A percentile compares a stretch with the other conserved stretches of the same genome.
phyloP scores from a whole-genome alignment of 2,329 filamentous ascomycete species.

The Bipolaris victoriae region DNA sequence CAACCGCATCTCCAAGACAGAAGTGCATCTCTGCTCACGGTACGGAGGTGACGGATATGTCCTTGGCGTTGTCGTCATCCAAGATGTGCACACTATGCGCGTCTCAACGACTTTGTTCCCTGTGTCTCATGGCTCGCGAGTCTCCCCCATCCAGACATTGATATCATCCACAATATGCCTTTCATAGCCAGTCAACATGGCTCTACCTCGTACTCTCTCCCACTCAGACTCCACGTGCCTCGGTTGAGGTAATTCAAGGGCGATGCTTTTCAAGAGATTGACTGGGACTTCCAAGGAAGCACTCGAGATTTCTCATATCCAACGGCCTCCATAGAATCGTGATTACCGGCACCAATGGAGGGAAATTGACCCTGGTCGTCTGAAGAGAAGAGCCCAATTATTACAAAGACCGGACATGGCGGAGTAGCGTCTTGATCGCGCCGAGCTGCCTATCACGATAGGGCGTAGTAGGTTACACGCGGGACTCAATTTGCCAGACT shows the following conservation, averaged over 20 bases:
- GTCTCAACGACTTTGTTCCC: no score
- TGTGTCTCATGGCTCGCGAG: no score
- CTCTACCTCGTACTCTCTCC: slow-evolving; percentile 48
- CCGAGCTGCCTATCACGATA: slow-evolving; percentile 50
- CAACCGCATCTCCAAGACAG: slow-evolving; percentile 5
- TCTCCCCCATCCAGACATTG: no score
- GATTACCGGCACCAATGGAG: slow-evolving; percentile 55
- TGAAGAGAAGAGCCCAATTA: slow-evolving; percentile 49
- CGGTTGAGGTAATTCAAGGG: slow-evolving; percentile 62
- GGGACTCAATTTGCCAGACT: slow-evolving; percentile 51
- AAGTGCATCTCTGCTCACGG: background rate
- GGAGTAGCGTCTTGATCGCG: slow-evolving; percentile 41
- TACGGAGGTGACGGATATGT: no score
- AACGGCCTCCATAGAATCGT: slow-evolving; percentile 61
- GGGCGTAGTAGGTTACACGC: slow-evolving; percentile 52
- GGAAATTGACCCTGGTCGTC: slow-evolving; percentile 51
- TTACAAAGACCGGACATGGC: slow-evolving; percentile 49
- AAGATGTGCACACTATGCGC: no score
- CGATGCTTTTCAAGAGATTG: slow-evolving; percentile 58
- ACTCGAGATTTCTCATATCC: slow-evolving; percentile 60
- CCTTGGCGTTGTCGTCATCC: no score
- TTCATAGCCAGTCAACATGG: slow-evolving; percentile 24
- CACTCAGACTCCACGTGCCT: slow-evolving; percentile 63
- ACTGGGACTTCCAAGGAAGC: slow-evolving; percentile 62
- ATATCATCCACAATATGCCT: no score